Evolutionary conservation across 495 filamentous ascomycete species (phyloP).

Genomic region (Collariella sp.): DNA sequence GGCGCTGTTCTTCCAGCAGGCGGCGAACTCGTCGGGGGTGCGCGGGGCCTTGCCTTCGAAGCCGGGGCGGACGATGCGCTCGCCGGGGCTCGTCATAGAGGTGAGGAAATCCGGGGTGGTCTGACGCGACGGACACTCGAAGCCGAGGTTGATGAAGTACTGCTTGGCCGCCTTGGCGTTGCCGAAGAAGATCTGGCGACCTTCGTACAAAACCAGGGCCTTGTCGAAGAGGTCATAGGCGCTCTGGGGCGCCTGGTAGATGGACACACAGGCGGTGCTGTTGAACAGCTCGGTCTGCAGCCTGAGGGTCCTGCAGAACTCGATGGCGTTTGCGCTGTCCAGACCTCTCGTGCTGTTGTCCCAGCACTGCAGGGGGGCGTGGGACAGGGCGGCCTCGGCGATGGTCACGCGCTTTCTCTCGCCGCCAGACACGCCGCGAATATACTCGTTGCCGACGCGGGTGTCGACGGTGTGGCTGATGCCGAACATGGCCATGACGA

Average conservation of each 20-base stretch:
- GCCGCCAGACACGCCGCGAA: slow-evolving; percentile 72
- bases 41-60: slow-evolving; percentile 58
- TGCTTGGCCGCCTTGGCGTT: slow-evolving; percentile 50
- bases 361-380: slow-evolving; percentile 70
- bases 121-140: slow-evolving; percentile 60
- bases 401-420: slow-evolving; percentile 81
- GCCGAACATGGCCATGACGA: slow-evolving; percentile 73
- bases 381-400: slow-evolving; percentile 58
- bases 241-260: slow-evolving; percentile 74
- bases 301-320: slow-evolving; percentile 63
- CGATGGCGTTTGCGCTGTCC: slow-evolving; percentile 72
- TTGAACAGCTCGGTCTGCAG: slow-evolving; percentile 56
- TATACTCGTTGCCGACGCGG: slow-evolving; percentile 67
- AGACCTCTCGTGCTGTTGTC: slow-evolving; percentile 77
- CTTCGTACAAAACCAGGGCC: slow-evolving; percentile 69
- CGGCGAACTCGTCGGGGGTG: slow-evolving; percentile 70
- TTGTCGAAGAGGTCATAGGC: slow-evolving; percentile 78
- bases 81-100: slow-evolving; percentile 62
- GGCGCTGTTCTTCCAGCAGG: slow-evolving; percentile 64
- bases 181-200: slow-evolving; percentile 77
- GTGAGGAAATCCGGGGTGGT: slow-evolving; percentile 77
- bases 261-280: slow-evolving; percentile 63
- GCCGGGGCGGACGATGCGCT: slow-evolving; percentile 55
- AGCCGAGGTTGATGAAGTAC: slow-evolving; percentile 69
- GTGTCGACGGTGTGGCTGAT: slow-evolving; percentile 71